phyloP scores from a whole-genome alignment of 305 asterid species.

The Rubia peregrina region DNA sequence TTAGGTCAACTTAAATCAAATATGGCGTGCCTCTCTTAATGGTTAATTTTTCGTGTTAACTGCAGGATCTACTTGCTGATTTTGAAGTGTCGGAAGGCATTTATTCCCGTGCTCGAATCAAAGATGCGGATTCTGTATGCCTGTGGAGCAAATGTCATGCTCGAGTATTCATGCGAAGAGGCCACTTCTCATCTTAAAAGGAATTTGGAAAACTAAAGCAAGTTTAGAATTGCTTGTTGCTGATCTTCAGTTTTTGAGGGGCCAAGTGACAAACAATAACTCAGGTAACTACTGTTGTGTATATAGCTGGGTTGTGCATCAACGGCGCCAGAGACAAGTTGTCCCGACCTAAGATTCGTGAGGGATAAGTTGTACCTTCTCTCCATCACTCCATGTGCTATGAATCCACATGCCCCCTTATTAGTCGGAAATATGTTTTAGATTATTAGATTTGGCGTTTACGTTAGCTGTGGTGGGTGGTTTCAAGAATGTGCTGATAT shows the following conservation, averaged over 20 bases:
- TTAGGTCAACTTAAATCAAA: background rate
- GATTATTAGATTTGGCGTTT: background rate
- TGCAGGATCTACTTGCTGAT: conserved; percentile 75
- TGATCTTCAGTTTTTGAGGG: conserved; percentile 77
- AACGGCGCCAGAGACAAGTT: conserved; percentile 64
- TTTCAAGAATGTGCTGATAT: conserved; percentile 7
- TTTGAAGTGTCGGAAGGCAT: conserved; percentile 97
- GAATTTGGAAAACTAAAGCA: conserved; percentile 77
- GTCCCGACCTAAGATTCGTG: conserved; percentile 19
- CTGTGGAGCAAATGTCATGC: conserved; percentile 85
- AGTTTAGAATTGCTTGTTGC: conserved; percentile 89
- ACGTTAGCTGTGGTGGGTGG: background rate
- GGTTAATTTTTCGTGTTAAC: conserved; percentile 13
- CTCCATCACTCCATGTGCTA: background rate
- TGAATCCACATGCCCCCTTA: background rate
- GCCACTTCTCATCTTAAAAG: conserved; percentile 72
- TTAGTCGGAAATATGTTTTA: conserved; percentile 13
- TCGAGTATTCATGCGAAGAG: conserved; percentile 88
- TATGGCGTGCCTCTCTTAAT: background rate
- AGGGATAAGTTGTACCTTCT: conserved; percentile 7
- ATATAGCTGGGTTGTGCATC: conserved; percentile 95
- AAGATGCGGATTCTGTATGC: conserved; percentile 75
- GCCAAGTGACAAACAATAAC: conserved; percentile 78
- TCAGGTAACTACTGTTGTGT: conserved; percentile 86
- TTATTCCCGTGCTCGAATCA: conserved; percentile 74